phyloP scores from a whole-genome alignment of 805 yeast genomes.

The Metschnikowia santaceciliae region DNA sequence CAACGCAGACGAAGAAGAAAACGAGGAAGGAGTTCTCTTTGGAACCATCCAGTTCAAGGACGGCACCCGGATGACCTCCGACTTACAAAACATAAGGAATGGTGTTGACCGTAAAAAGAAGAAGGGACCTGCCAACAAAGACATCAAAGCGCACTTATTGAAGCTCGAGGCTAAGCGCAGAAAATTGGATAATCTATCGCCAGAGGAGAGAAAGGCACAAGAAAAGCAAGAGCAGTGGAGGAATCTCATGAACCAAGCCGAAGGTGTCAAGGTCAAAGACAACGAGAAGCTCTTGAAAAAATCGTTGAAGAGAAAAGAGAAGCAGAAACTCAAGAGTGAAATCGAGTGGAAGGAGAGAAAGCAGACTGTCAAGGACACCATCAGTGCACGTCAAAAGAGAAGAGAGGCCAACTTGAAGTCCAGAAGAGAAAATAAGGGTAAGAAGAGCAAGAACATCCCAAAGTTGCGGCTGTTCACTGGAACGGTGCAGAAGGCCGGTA shows the following conservation, averaged over 20 bases:
- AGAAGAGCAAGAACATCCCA: conserved; percentile 68
- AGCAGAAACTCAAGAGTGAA: conserved; percentile 80
- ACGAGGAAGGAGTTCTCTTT: conserved; percentile 52
- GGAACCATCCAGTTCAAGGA: conserved; percentile 81
- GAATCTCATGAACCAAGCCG: conserved; percentile 76
- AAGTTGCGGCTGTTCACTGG: conserved; percentile 67
- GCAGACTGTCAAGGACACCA: conserved; percentile 69
- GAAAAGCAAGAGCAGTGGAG: conserved; percentile 83
- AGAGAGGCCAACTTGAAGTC: conserved; percentile 88
- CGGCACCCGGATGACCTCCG: conserved; percentile 76
- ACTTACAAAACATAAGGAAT: conserved; percentile 51
- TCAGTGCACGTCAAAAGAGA: conserved; percentile 73
- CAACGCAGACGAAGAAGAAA: conserved; percentile 29
- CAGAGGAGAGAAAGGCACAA: conserved; percentile 55
- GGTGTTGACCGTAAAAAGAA: conserved; percentile 48
- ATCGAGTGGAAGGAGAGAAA: conserved; percentile 91
- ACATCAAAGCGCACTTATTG: conserved; percentile 75
- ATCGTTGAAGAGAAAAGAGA: conserved; percentile 79
- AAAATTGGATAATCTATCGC: conserved; percentile 54
- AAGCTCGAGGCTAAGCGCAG: conserved; percentile 71
- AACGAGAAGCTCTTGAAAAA: conserved; percentile 85
- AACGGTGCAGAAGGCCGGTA: conserved; percentile 41
- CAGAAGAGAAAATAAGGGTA: conserved; percentile 81
- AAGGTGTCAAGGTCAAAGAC: conserved; percentile 84
- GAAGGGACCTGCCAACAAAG: conserved; percentile 85